Evolutionary conservation across 176 grass and related monocot genomes (phyloP).

Genomic region (Metroxylon sagu): DNA sequence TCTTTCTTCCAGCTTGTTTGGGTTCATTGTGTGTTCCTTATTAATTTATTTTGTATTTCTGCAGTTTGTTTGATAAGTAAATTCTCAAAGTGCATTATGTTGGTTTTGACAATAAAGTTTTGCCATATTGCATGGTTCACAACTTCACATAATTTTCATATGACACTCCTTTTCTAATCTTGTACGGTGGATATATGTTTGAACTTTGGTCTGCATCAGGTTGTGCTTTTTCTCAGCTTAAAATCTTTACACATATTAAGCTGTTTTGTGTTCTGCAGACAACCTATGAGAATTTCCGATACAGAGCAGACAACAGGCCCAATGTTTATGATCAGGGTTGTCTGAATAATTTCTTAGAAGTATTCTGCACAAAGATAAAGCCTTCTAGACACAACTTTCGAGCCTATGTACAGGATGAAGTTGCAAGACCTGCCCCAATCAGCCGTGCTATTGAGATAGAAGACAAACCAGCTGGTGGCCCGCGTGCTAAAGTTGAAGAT

Average conservation of each 20-base stretch:
- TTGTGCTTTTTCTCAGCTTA: no score
- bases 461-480: slow-evolving; percentile 41
- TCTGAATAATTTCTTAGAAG: slow-evolving; percentile 62
- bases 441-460: slow-evolving; percentile 40
- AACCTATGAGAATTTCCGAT: slow-evolving; percentile 86
- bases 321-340: slow-evolving; percentile 67
- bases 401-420: slow-evolving; percentile 51
- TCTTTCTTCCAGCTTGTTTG: slow-evolving; percentile 8
- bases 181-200: no score
- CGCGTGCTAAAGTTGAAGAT: slow-evolving; percentile 84
- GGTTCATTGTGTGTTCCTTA: slow-evolving; percentile 4
- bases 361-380: slow-evolving; percentile 46
- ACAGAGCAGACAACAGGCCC: slow-evolving; percentile 62
- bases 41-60: no score
- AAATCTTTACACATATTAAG: no score
- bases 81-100: no score
- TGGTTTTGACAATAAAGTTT: no score
- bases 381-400: slow-evolving; percentile 78
- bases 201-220: no score
- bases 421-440: slow-evolving; percentile 29
- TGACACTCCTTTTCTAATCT: no score
- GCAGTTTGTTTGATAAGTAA: no score
- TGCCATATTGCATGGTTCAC: no score
- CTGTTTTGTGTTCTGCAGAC: slow-evolving; percentile 40
- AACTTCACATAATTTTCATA: no score